Evolutionary conservation across 1,284 basidiomycete genomes (phyloP), one percentile per base, ranked within the genome.

Genomic region (Coniophora puteana): DNA sequence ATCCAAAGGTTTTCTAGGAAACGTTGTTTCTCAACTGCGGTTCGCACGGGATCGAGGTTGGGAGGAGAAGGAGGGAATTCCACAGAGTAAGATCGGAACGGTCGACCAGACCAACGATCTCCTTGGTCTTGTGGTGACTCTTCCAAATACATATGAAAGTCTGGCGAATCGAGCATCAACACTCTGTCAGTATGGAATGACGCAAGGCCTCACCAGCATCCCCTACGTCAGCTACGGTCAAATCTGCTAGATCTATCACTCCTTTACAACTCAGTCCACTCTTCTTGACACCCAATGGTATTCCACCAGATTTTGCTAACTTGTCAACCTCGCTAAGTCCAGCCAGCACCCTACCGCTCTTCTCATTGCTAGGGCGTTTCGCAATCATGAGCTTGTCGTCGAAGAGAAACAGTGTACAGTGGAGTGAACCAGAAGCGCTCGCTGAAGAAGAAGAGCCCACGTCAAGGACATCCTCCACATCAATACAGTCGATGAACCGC

Each of bases 321-420:
- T 79, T 87, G 40, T 88, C 80, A 14, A 92, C 69, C 38, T 93
- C 87, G 52, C 96, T 91, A 33, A 99, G 68, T 0, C 96, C 94
- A 2, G 91, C 80, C 18, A 93, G 63, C 17, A 72, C 67, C 34
- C 81, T 75, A 0, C 89, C 93, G 30, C 81, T 76, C 54, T 85
- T 84, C 44, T 89, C 78, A 31, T 78, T 78, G 7, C 77, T 73
- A 3, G 89, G 85, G 22, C 96, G 79, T 66, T 98, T 98, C 39
- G 85, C 86, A 46, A 99, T 82, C 57, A 97, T 77, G 22, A 99
- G 68, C 55, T 92, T 91, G 66, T 99, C 96, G 53, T 95, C 89
- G 56, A 99, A 99, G 29, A 99, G 71, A 61, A 99, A 90, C 25
- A 99, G 68, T 1, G 89, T 91, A 61, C 90, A 94, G 53, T 91